phyloP scores from a whole-genome alignment of 306 rosid genomes.

The Fragaria iinumae region DNA sequence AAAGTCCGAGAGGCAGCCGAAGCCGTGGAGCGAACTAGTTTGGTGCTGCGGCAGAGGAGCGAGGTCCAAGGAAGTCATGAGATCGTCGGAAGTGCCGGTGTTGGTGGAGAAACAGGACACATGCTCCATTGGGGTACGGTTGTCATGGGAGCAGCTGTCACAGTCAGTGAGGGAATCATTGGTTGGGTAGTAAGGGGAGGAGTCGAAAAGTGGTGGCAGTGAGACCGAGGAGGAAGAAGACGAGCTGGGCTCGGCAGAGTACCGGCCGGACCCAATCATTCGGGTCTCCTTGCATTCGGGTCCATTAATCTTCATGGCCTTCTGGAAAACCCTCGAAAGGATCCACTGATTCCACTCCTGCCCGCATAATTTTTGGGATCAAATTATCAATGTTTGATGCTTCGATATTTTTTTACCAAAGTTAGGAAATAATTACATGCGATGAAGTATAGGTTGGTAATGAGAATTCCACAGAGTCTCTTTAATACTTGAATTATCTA shows the following conservation, averaged over 20 bases:
- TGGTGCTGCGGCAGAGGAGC: conserved; percentile 23
- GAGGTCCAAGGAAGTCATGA: conserved; percentile 32
- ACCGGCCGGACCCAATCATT: conserved; percentile 19
- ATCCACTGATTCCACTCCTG: conserved; percentile 99
- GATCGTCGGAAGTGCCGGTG: conserved; percentile 24
- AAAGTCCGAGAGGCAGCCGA: conserved; percentile 59
- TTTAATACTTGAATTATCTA: background rate
- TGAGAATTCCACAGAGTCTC: background rate
- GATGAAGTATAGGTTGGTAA: background rate
- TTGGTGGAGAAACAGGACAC: conserved; percentile 99
- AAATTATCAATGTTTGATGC: background rate
- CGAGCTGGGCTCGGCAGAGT: conserved; percentile 55
- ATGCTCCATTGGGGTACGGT: conserved; percentile 71
- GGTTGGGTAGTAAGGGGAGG: conserved; percentile 55
- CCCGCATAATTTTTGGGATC: background rate
- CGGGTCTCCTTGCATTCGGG: conserved; percentile 51
- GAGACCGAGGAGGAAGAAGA: conserved; percentile 80
- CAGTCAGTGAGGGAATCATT: conserved; percentile 34
- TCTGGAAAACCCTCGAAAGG: conserved; percentile 84
- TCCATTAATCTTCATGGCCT: conserved; percentile 22
- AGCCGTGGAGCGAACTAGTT: conserved; percentile 25
- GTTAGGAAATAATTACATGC: background rate
- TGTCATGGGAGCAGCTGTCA: conserved; percentile 52
- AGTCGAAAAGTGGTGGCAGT: conserved; percentile 85
- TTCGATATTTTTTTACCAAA: background rate